These are phyloP conservation scores for Vaucheria bursata DNA, from an alignment of 352 stramenopile species.

Conservation along the genomic window DNA sequence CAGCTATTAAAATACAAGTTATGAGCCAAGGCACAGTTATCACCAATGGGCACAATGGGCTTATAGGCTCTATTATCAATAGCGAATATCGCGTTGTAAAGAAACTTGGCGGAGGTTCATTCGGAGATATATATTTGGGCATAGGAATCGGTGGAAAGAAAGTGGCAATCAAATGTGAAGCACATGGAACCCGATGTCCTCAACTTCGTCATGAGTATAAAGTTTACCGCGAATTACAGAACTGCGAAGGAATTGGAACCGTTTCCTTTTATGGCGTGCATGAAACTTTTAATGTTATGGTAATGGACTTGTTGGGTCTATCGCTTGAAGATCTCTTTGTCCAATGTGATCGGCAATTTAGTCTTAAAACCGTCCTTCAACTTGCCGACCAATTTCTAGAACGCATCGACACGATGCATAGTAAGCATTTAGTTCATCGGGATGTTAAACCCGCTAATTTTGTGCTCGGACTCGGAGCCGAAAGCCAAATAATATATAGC, in stretches of 20 bases:
- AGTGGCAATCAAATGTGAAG: constrained; percentile 71
- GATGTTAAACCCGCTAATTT: constrained; percentile 90
- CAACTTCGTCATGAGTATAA: constrained; percentile 99
- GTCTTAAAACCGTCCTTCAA: constrained; percentile 60
- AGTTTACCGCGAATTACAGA: constrained; percentile 97
- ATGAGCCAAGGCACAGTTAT: too few species aligned
- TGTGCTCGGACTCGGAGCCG: constrained; percentile 68
- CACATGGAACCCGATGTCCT: constrained; percentile 76
- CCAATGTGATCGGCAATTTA: constrained; percentile 63
- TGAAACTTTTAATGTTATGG: constrained; percentile 77
- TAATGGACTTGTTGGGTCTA: constrained; percentile 85
- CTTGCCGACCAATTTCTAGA: constrained; percentile 82
- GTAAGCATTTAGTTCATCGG: constrained; percentile 73
- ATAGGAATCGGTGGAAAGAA: constrained; percentile 45
- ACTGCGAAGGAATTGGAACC: constrained; percentile 50
- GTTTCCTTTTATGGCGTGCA: constrained; percentile 55
- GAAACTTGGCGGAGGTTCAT: constrained; percentile 45
- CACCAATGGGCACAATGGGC: too few species aligned
- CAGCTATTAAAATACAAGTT: too few species aligned
- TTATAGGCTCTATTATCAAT: constrained; percentile 46
- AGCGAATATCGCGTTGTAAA: constrained; percentile 47
- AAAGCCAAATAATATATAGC: constrained; percentile 66
- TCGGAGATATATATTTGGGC: constrained; percentile 52
- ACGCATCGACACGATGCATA: constrained; percentile 81
- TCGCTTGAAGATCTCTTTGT: constrained; percentile 71